A percentile compares a stretch with the other conserved stretches of the same genome.
phyloP scores from a whole-genome alignment of 164 flowering plant species.

The Chimonanthus salicifolius region DNA sequence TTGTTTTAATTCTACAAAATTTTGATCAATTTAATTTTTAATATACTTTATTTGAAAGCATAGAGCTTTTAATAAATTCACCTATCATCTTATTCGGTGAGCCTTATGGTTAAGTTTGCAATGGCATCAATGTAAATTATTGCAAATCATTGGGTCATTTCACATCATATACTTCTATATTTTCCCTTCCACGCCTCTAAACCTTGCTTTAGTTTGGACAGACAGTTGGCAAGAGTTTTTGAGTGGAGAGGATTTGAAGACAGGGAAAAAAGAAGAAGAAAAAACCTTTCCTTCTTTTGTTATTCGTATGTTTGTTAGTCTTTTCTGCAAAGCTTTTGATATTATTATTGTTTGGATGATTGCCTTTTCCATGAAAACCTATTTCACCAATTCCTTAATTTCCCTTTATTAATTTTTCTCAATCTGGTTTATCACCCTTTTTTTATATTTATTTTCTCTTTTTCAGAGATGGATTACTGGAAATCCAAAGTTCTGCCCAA shows the following conservation, averaged over 20 bases:
- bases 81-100: too few relatives aligned
- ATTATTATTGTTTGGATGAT: background rate
- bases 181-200: background rate
- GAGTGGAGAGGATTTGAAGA: background rate
- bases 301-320: background rate
- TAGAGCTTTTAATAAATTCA: too few relatives aligned
- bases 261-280: background rate
- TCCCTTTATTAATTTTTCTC: background rate
- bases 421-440: background rate
- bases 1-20: too few relatives aligned
- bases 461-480: slow-evolving; percentile 64
- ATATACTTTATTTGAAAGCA: background rate
- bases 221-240: background rate
- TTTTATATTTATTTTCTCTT: background rate
- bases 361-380: background rate
- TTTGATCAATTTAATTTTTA: too few relatives aligned
- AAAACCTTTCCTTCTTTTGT: background rate
- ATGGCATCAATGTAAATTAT: background rate
- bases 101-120: too few relatives aligned
- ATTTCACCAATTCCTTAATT: background rate
- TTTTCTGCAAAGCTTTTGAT: background rate
- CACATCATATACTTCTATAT: slow-evolving; percentile 9
- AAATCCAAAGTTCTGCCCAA: slow-evolving; percentile 76
- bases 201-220: slow-evolving; percentile 1
- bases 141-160: background rate